These are phyloP conservation scores for Xylaria sp. DNA, from an alignment of 495 filamentous ascomycete species.

Conservation along the genomic window DNA sequence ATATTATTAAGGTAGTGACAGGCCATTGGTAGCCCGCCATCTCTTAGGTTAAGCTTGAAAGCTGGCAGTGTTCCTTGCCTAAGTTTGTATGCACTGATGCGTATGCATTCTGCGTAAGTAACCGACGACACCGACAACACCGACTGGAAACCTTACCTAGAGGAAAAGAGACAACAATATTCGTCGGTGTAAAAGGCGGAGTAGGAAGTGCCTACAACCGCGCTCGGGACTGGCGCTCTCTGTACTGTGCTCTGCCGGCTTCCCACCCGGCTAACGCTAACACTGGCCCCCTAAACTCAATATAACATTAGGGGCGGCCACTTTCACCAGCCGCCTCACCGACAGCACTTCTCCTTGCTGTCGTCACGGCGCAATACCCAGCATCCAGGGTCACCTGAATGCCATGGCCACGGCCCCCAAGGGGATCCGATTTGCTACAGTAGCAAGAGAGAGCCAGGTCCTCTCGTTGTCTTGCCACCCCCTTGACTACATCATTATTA, in stretches of 20 bases:
- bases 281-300: constrained; percentile 10
- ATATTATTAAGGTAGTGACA: not conserved
- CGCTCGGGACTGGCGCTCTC: not conserved
- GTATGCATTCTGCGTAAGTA: too few relatives aligned
- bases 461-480: constrained; percentile 9
- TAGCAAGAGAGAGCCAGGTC: not conserved
- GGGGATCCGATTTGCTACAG: not conserved
- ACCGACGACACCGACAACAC: not conserved
- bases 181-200: constrained; percentile 4
- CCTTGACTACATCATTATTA: constrained; percentile 6
- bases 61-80: not conserved
- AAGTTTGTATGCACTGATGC: too few relatives aligned
- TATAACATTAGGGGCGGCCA: not conserved
- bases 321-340: constrained; percentile 11
- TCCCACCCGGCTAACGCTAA: constrained; percentile 19
- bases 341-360: constrained; percentile 8
- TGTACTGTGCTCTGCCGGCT: constrained; percentile 7
- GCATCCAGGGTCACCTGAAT: not conserved
- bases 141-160: too few relatives aligned
- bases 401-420: too few relatives aligned
- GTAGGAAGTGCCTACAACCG: not conserved
- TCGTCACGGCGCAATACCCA: constrained; percentile 2
- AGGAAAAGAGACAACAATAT: not conserved
- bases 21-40: not conserved
- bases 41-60: not conserved